Conservation (phyloP, 1,284 basidiomycete species). For the Trichosporon inkin region DNA sequence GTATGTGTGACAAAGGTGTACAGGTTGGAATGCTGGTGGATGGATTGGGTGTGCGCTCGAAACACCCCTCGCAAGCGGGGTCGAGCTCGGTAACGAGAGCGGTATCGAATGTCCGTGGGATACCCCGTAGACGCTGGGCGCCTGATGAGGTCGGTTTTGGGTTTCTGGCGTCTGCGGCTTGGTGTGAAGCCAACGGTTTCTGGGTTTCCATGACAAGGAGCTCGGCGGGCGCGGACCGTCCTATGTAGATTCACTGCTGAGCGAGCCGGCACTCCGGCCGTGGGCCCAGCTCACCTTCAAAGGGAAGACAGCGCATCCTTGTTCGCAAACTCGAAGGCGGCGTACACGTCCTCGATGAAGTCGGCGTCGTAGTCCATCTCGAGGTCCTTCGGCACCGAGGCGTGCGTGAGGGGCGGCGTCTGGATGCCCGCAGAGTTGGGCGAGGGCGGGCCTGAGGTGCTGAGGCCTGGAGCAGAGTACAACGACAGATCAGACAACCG, state of each 20-base stretch:
- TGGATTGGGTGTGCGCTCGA: background rate
- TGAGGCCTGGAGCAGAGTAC: background rate
- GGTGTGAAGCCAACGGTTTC: no score
- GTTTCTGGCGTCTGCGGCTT: no score
- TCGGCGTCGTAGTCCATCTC: conserved; percentile 8
- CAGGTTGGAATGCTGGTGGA: background rate
- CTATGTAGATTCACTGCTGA: no score
- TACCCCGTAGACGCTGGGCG: background rate
- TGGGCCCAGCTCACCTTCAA: background rate
- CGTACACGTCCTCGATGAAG: conserved; percentile 7
- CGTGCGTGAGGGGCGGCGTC: background rate
- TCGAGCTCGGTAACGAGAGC: background rate
- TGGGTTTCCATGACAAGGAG: no score
- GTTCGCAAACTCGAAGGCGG: conserved; percentile 2
- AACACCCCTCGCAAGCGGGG: background rate
- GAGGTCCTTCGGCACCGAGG: background rate
- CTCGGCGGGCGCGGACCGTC: no score
- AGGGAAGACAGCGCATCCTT: background rate
- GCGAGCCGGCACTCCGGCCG: no score
- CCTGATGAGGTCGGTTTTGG: no score
- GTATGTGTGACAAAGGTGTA: background rate
- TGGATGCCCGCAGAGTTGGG: background rate
- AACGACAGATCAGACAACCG: background rate
- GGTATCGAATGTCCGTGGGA: background rate
- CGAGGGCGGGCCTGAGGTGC: background rate